phyloP scores from a whole-genome alignment of 768 basidiomycete species.

The Podaxis sp. region DNA sequence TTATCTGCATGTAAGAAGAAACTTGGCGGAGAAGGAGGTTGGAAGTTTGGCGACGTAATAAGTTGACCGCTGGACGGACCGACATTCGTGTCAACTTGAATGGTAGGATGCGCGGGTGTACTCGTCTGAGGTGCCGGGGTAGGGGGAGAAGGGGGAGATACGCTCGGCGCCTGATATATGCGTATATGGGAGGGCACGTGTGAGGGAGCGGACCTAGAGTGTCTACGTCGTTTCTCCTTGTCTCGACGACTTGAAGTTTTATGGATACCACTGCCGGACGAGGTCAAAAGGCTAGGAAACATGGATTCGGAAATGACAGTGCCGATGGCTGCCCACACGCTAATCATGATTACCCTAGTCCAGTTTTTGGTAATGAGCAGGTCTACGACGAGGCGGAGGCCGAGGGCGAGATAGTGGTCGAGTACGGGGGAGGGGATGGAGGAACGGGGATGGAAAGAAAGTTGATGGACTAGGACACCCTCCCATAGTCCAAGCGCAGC shows the following conservation, averaged over 20 bases:
- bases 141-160: slow-evolving; percentile 20
- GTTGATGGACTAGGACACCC: slow-evolving; percentile 40
- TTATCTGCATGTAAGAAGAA: slow-evolving; percentile 34
- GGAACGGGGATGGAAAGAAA: slow-evolving; percentile 39
- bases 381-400: slow-evolving; percentile 42
- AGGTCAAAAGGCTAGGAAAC: slow-evolving; percentile 22
- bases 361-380: slow-evolving; percentile 35
- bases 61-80: background rate
- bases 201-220: slow-evolving; percentile 26
- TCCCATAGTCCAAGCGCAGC: slow-evolving; percentile 43
- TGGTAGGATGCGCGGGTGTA: slow-evolving; percentile 19
- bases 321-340: slow-evolving; percentile 37
- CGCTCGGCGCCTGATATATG: slow-evolving; percentile 23
- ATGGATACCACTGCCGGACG: slow-evolving; percentile 19
- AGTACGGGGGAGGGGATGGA: slow-evolving; percentile 26
- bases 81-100: slow-evolving; percentile 19
- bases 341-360: slow-evolving; percentile 30
- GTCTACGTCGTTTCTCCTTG: slow-evolving; percentile 25
- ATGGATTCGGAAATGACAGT: slow-evolving; percentile 30
- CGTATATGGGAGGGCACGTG: slow-evolving; percentile 31
- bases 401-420: slow-evolving; percentile 42
- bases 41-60: slow-evolving; percentile 2
- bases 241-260: slow-evolving; percentile 13
- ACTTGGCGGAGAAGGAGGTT: slow-evolving; percentile 37
- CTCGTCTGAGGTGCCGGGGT: slow-evolving; percentile 18